Percentiles rank a stretch among this genome's conserved stretches.
phyloP scores from a whole-genome alignment of 495 filamentous ascomycete species.

The Aspergillus homomorphus region DNA sequence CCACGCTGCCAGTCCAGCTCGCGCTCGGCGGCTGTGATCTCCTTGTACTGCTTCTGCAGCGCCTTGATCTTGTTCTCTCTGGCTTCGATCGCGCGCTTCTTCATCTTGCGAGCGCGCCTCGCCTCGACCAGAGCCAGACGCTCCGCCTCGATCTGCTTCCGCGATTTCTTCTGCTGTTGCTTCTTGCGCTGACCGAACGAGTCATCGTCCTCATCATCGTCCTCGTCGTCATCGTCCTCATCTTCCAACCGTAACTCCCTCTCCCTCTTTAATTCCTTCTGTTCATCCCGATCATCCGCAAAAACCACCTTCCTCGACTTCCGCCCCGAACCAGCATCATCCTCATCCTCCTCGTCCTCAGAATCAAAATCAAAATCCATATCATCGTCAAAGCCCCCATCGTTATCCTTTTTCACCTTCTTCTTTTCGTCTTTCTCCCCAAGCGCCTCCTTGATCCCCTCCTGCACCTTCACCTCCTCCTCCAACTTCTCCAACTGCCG shows the following conservation, averaged over 20 bases:
- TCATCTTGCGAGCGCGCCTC: constrained; percentile 44
- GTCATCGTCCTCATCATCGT: constrained; percentile 33
- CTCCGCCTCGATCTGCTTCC: constrained; percentile 42
- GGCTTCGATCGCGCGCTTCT: constrained; percentile 46
- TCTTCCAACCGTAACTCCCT: constrained; percentile 6
- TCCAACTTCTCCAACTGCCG: constrained; percentile 59
- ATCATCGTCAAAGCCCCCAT: constrained; percentile 30
- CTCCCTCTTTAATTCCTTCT: constrained; percentile 36
- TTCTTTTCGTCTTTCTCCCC: constrained; percentile 27
- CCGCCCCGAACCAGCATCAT: constrained; percentile 2
- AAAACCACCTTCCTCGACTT: constrained; percentile 53
- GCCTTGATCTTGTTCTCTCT: constrained; percentile 56
- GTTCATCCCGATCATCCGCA: constrained; percentile 52
- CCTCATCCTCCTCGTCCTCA: constrained; percentile 7
- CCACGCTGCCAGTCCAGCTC: constrained; percentile 73
- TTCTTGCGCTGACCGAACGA: constrained; percentile 19
- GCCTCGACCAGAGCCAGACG: constrained; percentile 40
- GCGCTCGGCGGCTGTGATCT: constrained; percentile 68
- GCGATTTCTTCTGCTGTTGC: constrained; percentile 35
- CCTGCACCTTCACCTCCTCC: constrained; percentile 46
- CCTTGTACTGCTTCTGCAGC: constrained; percentile 64
- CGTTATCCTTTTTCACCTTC: constrained; percentile 24
- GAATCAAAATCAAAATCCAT: constrained; percentile 30
- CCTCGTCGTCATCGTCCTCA: constrained; percentile 27
- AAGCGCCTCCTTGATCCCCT: constrained; percentile 30